phyloP scores from a whole-genome alignment of 2,329 filamentous ascomycete species.

The Hypoxylon sp. region DNA sequence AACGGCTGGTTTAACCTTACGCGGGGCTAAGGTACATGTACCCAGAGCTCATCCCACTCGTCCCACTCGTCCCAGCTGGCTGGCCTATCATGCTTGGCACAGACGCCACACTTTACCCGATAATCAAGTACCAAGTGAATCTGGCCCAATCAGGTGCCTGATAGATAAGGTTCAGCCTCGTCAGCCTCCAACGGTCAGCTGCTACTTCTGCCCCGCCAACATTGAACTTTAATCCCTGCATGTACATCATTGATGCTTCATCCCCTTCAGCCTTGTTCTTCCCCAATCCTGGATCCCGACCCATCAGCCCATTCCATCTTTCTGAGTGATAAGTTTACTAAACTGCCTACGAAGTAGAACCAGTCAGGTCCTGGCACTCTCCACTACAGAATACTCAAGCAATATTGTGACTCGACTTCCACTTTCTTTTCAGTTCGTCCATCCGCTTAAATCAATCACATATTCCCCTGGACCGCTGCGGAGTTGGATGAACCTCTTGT shows the following conservation, averaged over 20 bases:
- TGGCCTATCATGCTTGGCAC: conserved; percentile 20
- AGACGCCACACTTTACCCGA: conserved; percentile 23
- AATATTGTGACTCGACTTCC: conserved; percentile 13
- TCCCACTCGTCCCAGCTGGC: conserved; percentile 14
- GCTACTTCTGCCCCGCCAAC: conserved; percentile 33
- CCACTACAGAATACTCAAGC: conserved; percentile 7
- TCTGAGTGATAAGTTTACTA: conserved; percentile 18
- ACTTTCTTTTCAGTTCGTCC: conserved; percentile 7
- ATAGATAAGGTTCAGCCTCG: conserved; percentile 32
- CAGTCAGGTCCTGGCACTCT: neutral
- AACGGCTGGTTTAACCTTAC: neutral
- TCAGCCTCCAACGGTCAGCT: conserved; percentile 36
- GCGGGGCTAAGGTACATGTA: neutral
- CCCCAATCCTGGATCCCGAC: neutral
- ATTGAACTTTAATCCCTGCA: conserved; percentile 37
- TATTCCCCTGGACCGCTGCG: neutral
- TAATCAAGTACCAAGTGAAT: neutral
- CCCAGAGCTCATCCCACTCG: conserved; percentile 10
- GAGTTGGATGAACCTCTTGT: conserved; percentile 8
- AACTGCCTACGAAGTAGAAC: too few relatives aligned
- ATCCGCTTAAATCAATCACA: conserved; percentile 9
- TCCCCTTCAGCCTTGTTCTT: conserved; percentile 33
- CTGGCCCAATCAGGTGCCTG: neutral
- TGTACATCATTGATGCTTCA: conserved; percentile 39
- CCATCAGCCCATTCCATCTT: neutral